A percentile compares a stretch with the other conserved stretches of the same genome.
Evolutionary conservation across 331 rosid genomes (phyloP).

Genomic region (Dryas integrifolia): DNA sequence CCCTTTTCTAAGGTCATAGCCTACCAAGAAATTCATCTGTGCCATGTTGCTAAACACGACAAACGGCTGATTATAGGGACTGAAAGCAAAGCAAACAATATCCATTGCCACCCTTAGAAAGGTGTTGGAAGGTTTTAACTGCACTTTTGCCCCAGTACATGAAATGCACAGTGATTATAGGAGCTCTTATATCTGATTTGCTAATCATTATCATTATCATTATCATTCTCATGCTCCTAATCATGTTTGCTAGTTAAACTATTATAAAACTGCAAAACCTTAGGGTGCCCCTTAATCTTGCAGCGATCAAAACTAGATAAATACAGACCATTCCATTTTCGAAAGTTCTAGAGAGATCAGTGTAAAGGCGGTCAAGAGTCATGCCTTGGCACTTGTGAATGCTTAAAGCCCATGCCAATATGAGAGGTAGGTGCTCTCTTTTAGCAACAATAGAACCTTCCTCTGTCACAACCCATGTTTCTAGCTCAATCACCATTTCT

Average conservation of each 20-base stretch:
- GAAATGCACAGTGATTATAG: not conserved
- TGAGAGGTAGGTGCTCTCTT: slow-evolving; percentile 52
- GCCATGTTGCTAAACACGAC: too few species aligned
- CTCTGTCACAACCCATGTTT: slow-evolving; percentile 35
- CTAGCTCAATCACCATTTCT: slow-evolving; percentile 10
- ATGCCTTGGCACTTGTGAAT: slow-evolving; percentile 64
- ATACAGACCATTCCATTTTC: slow-evolving; percentile 26
- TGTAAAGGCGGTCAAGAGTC: slow-evolving; percentile 47
- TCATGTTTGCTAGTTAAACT: slow-evolving; percentile 14
- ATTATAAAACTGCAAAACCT: slow-evolving; percentile 38
- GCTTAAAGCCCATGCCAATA: slow-evolving; percentile 51
- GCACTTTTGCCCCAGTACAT: not conserved
- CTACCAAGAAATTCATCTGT: too few species aligned
- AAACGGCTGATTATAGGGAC: too few species aligned
- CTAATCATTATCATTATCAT: too few species aligned
- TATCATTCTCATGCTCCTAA: slow-evolving; percentile 9
- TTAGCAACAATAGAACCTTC: slow-evolving; percentile 36
- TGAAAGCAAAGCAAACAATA: slow-evolving; percentile 36
- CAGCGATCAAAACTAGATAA: slow-evolving; percentile 36
- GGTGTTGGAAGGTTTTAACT: slow-evolving; percentile 10
- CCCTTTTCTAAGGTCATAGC: too few species aligned
- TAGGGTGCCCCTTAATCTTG: slow-evolving; percentile 38
- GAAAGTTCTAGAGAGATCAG: slow-evolving; percentile 35
- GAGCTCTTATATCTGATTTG: not conserved
- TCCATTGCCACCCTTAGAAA: slow-evolving; percentile 54